phyloP scores from a whole-genome alignment of 805 yeast species.

The Sporopachydermia quercuum region DNA sequence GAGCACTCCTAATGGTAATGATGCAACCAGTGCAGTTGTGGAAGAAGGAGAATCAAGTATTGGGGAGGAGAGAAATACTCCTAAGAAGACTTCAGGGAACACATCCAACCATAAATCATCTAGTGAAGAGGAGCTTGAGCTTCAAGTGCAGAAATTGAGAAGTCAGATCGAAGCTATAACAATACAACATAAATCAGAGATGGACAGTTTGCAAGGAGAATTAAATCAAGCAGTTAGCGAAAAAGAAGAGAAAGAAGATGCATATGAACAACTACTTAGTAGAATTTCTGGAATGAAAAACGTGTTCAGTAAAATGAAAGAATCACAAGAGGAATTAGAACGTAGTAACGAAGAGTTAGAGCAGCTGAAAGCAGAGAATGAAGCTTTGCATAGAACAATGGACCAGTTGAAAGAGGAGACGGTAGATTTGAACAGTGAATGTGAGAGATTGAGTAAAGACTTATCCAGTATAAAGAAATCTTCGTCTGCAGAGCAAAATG shows the following conservation, averaged over 20 bases:
- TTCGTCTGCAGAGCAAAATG: not conserved
- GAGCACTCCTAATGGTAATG: too few species aligned
- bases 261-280: not conserved
- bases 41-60: too few species aligned
- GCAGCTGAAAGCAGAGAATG: conserved; percentile 13
- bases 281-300: conserved; percentile 2
- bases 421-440: conserved; percentile 34
- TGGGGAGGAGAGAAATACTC: too few species aligned
- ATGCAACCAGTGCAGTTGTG: too few species aligned
- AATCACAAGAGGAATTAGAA: conserved; percentile 47
- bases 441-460: conserved; percentile 32
- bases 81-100: too few species aligned
- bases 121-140: too few species aligned
- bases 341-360: conserved; percentile 20
- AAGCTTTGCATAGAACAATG: conserved; percentile 10
- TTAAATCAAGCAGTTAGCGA: not conserved
- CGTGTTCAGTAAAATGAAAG: conserved; percentile 45
- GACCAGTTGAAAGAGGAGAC: conserved; percentile 19
- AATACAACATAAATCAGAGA: not conserved
- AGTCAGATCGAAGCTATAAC: too few species aligned
- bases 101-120: too few species aligned
- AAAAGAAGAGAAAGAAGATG: not conserved
- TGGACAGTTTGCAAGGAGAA: not conserved
- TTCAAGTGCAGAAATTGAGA: too few species aligned
- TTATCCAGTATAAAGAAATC: conserved; percentile 21